Percentiles rank a stretch among this genome's conserved stretches.
Conservation (phyloP, 805 yeast genomes). For the Debaryomyces tyrocola region DNA sequence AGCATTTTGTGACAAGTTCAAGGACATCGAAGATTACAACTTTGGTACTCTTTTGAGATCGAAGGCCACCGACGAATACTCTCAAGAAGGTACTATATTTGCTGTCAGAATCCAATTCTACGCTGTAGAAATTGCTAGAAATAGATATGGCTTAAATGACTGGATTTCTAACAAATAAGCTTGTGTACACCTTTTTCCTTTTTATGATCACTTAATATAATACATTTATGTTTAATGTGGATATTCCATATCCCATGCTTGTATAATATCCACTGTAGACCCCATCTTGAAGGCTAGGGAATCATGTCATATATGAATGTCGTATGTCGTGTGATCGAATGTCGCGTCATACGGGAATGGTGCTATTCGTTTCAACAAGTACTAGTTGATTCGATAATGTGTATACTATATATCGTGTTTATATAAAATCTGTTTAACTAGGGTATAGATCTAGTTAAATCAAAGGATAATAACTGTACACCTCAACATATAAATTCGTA, state of each 20-base stretch:
- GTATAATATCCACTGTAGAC: too few relatives aligned
- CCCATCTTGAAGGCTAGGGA: too few relatives aligned
- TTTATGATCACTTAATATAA: too few relatives aligned
- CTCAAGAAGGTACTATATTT: constrained; percentile 80
- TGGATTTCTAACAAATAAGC: constrained; percentile 54
- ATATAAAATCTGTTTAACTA: too few relatives aligned
- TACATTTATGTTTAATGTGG: too few relatives aligned
- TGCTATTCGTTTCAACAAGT: too few relatives aligned
- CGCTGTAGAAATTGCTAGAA: constrained; percentile 92
- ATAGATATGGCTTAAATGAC: constrained; percentile 85
- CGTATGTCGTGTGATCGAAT: neutral
- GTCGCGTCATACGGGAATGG: neutral
- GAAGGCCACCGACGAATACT: constrained; percentile 71
- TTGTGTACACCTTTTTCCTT: neutral
- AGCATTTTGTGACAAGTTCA: constrained; percentile 77
- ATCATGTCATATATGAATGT: neutral
- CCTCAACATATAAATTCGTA: neutral
- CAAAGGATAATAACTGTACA: neutral
- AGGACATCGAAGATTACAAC: constrained; percentile 86
- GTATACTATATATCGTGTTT: too few relatives aligned
- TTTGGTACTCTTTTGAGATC: constrained; percentile 91
- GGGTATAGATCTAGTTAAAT: neutral
- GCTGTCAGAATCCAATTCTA: constrained; percentile 93
- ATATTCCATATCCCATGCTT: too few relatives aligned
- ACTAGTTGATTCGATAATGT: too few relatives aligned